Evolutionary conservation across 148 eudicot species (phyloP), one percentile per base, ranked within the genome.

Genomic region (Rhododendron williamsianum): DNA sequence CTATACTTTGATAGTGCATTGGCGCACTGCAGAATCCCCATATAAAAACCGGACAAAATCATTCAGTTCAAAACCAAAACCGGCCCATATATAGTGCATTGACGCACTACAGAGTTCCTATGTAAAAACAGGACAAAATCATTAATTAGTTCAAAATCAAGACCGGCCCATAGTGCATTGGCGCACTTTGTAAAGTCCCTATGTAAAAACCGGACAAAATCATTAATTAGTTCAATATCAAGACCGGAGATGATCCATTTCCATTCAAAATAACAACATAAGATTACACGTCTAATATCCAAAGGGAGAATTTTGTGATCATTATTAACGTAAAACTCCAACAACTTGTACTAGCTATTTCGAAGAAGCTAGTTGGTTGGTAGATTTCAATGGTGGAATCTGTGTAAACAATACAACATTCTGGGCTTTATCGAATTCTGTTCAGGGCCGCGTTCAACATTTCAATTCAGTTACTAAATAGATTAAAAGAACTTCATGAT

Each of bases 351-450:
- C 43, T 11, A n/a, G 30, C 71, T n/a, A 8, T n/a, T 63, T 63
- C 4, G 4, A 63, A 23, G 71, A 63, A 63, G 30, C 71, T 49
- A 49, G 43, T 4, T 9, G 23, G 30, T 63, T 38, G 0, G 43
- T 45, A 45, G 48, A 45, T 45, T 45, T 45, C 48, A 9, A 43
- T 4, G 45, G 45, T 43, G 6, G 45, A 43, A 43, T 43, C 45
- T 48, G 18, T 80, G 23, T 51, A n/a, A 67, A 67, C 35, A 67
- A 9, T 25, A 67, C 27, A 25, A 9, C 35, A 25, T 25, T 10
- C 3, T 67, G 27, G 0, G 81, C 80, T 90, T 90, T 89, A 87
- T 92, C 35, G 67, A 89, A 85, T 83, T 92, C 89, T 18, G 9
- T 72, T 52, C 4, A 10, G 9, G 15, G 12, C 33, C 4, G 15